phyloP scores from a whole-genome alignment of 306 rosid species.

The Sechiopsis laciniata region DNA sequence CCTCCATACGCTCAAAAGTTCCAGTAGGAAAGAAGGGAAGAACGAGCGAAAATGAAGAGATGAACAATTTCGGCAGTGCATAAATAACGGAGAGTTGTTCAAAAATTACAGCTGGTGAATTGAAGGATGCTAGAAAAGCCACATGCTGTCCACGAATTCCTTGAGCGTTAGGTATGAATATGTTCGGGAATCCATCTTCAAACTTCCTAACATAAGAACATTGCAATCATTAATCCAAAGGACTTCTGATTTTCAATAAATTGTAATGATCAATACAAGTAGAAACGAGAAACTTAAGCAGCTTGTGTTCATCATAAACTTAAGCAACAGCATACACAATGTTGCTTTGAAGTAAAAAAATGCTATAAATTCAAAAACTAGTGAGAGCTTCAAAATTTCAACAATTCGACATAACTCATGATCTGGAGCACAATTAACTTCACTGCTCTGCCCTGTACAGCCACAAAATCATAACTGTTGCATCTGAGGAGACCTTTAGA shows the following conservation, averaged over 20 bases:
- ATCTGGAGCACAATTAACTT: not conserved
- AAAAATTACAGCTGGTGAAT: conserved; percentile 82
- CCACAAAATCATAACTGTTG: not conserved
- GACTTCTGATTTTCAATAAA: not conserved
- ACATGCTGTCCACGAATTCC: conserved; percentile 89
- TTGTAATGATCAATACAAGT: not conserved
- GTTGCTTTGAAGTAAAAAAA: not conserved
- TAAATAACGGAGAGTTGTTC: conserved; percentile 95
- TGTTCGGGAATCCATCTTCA: conserved; percentile 93
- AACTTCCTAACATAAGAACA: conserved; percentile 62
- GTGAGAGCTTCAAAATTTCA: conserved; percentile 1
- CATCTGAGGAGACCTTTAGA: not conserved
- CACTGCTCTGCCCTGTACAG: not conserved
- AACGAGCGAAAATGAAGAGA: conserved; percentile 83
- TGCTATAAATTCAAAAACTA: not conserved
- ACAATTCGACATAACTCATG: not conserved
- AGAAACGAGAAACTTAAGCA: not conserved
- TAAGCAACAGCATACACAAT: not conserved
- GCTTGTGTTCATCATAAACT: conserved; percentile 4
- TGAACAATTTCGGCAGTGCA: conserved; percentile 83
- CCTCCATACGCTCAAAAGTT: conserved; percentile 96
- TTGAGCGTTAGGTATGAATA: conserved; percentile 94
- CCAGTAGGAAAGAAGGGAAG: conserved; percentile 97
- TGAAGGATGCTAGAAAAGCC: conserved; percentile 92
- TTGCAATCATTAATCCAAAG: conserved; percentile 29